Conservation (phyloP, 768 basidiomycete genomes). For the Daedalea quercina region DNA sequence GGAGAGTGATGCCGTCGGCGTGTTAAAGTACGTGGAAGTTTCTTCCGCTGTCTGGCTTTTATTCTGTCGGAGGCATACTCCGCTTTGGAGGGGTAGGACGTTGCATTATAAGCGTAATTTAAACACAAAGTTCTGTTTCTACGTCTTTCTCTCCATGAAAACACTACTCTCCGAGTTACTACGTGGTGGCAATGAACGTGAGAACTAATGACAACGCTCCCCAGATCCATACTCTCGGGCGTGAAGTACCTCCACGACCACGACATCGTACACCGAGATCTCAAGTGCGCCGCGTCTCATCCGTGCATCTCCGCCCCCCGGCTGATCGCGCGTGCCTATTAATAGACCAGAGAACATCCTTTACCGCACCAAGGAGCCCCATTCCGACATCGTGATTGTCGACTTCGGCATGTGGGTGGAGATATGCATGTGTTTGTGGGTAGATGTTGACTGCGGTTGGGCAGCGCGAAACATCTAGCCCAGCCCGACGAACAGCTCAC, state of each 20-base stretch:
- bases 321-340: not conserved
- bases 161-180: not conserved
- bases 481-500: slow-evolving; percentile 63
- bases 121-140: not conserved
- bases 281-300: slow-evolving; percentile 53
- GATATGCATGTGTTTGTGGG: not conserved
- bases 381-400: slow-evolving; percentile 89
- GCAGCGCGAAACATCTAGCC: slow-evolving; percentile 78
- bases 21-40: slow-evolving; percentile 65
- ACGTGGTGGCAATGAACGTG: too few species aligned
- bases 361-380: slow-evolving; percentile 67
- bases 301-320: not conserved
- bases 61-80: too few species aligned
- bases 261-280: slow-evolving; percentile 92
- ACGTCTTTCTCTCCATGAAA: not conserved
- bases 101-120: not conserved
- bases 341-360: slow-evolving; percentile 91
- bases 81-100: not conserved
- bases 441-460: not conserved
- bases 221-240: slow-evolving; percentile 75
- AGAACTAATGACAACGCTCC: not conserved
- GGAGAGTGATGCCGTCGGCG: slow-evolving; percentile 80
- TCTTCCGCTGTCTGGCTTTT: too few species aligned
- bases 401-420: slow-evolving; percentile 89
- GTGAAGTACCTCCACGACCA: slow-evolving; percentile 88